A percentile compares a stretch with the other conserved stretches of the same genome.
Evolutionary conservation across 2,329 filamentous ascomycete genomes (phyloP).

Genomic region (Aspergillus carbonarius): DNA sequence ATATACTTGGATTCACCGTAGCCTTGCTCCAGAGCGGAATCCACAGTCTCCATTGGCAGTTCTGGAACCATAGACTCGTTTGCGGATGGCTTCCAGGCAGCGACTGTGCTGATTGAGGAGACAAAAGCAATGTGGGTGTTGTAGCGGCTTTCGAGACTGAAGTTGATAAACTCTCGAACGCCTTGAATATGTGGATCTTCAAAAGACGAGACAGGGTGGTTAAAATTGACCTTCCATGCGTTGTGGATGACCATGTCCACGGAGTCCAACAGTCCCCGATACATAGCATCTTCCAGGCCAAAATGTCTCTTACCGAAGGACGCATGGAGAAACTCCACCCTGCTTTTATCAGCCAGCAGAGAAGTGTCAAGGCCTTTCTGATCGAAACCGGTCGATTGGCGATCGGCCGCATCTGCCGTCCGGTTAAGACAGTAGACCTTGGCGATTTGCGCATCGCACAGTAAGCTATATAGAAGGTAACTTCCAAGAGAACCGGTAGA

Average conservation of each 20-base stretch:
- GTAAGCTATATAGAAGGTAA: constrained; percentile 45
- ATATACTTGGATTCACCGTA: constrained; percentile 37
- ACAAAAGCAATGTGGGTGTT: constrained; percentile 27
- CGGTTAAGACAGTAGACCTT: constrained; percentile 53
- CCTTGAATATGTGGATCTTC: constrained; percentile 30
- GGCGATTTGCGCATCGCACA: constrained; percentile 33
- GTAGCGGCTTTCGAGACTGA: constrained; percentile 17
- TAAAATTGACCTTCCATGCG: constrained; percentile 41
- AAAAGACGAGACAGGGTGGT: constrained; percentile 30
- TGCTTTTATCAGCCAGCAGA: constrained; percentile 3
- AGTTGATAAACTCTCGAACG: constrained; percentile 28
- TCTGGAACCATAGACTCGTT: not conserved
- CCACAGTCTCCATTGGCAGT: not conserved
- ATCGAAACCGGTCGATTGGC: constrained; percentile 38
- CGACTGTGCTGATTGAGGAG: constrained; percentile 28
- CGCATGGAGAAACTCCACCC: constrained; percentile 40
- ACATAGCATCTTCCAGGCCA: constrained; percentile 19
- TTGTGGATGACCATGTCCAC: constrained; percentile 37
- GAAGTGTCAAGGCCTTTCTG: constrained; percentile 35
- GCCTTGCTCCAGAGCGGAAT: constrained; percentile 32
- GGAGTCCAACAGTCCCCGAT: not conserved
- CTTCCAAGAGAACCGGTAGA: constrained; percentile 51
- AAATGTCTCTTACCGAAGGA: constrained; percentile 24
- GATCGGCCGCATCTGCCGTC: constrained; percentile 36
- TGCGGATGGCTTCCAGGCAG: constrained; percentile 12